phyloP scores from a whole-genome alignment of 2,329 filamentous ascomycete genomes.

The Pseudopyrenochaeta lycopersici region DNA sequence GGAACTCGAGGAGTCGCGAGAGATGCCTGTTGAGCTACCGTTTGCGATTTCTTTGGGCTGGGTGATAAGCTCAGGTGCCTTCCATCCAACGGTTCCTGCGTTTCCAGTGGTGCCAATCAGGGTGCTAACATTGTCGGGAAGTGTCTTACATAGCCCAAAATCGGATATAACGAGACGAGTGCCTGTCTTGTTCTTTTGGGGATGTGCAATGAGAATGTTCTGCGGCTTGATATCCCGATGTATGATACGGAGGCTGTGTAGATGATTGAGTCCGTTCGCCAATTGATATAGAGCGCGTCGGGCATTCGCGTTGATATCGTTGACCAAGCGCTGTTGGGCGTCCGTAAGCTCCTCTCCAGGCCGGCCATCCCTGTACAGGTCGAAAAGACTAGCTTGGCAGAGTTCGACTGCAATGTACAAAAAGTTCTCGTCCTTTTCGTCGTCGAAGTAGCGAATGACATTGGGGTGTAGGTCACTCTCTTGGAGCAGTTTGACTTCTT shows the following conservation, averaged over 20 bases:
- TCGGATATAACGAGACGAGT: conserved; percentile 95
- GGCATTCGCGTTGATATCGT: conserved; percentile 77
- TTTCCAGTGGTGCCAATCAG: conserved; percentile 94
- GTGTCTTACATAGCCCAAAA: conserved; percentile 96
- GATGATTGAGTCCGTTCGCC: conserved; percentile 84
- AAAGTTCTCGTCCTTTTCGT: conserved; percentile 87
- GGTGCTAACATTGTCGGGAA: conserved; percentile 93
- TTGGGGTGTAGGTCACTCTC: conserved; percentile 97
- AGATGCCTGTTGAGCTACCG: conserved; percentile 54
- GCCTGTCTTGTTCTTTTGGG: conserved; percentile 71
- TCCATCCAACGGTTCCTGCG: conserved; percentile 95
- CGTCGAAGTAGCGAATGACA: conserved; percentile 95
- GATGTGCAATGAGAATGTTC: conserved; percentile 85
- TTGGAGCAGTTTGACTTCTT: conserved; percentile 88
- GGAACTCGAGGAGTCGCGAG: conserved; percentile 51
- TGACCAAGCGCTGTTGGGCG: conserved; percentile 73
- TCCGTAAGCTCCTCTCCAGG: conserved; percentile 61
- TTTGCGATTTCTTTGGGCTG: conserved; percentile 55
- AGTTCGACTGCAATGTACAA: conserved; percentile 96
- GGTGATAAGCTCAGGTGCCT: conserved; percentile 89
- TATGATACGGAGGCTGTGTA: conserved; percentile 92
- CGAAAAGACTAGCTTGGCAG: conserved; percentile 91
- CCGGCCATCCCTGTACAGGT: conserved; percentile 77
- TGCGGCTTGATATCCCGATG: conserved; percentile 98
- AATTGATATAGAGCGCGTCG: conserved; percentile 87